Evolutionary conservation across 1,284 basidiomycete genomes (phyloP), one percentile per base, ranked within the genome.

Genomic region (Cutaneotrichosporon cutaneum): DNA sequence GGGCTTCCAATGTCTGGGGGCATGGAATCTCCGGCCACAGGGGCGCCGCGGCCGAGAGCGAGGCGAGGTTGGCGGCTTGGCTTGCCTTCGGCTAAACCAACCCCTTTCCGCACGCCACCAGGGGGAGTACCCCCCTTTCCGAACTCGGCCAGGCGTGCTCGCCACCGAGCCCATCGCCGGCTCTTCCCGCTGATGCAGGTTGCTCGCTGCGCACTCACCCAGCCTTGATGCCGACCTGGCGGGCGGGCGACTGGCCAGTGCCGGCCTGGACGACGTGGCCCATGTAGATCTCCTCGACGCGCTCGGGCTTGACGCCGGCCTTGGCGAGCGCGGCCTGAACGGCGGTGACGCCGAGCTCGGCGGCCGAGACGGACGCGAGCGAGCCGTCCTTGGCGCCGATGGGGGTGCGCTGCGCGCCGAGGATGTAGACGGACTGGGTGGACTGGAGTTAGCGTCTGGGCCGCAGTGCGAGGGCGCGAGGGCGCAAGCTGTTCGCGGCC

Each of bases 221-320:
- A 32, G 94, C 85, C 64, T 82, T 85, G 69, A 98, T 88, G 14
- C 90, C 93, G 63, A 96, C 94, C 80, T 99, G 95, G 66, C 95
- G 88, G 57, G 95, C 93, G 30, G 95, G 92, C 42, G 90, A 93
- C 78, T 98, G 94, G 55, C 94, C 94, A 54, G 93, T 89, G 72
- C 95, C 95, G 26, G 95, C 93, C 79, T 95, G 93, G 62, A 99
- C 87, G 77, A 95, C 92, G 75, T 99, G 94, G 69, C 96, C 96
- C 77, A 98, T 90, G 85, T 90, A 98, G 73, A 97, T 83, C 82
- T 99, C 96, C 81, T 99, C 93, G 53, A 94, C 88, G 66, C 86
- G 80, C 9, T 87, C 83, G 18, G 94, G 88, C 73, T 90, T 86
- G 76, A 99, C 84, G 61, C 88, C 87, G 51, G 88, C 88, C 61